phyloP scores from a whole-genome alignment of 345 rosid genomes.

The Lagerstroemia speciosa region DNA sequence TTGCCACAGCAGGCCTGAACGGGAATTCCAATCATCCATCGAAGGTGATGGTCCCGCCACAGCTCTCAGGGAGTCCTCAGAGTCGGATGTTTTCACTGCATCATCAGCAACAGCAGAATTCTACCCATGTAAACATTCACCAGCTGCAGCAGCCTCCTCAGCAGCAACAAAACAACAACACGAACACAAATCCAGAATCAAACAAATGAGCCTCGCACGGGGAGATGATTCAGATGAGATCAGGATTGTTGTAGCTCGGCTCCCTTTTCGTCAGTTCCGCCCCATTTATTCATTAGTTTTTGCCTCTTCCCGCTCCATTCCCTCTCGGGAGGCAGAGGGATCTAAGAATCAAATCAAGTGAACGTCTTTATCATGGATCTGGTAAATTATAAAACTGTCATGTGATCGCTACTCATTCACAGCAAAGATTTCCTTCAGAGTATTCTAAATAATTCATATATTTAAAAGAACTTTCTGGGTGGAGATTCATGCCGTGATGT shows the following conservation, averaged over 20 bases:
- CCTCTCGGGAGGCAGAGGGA: not conserved
- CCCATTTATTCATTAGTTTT: constrained; percentile 1
- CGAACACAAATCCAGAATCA: not conserved
- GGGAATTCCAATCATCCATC: constrained; percentile 32
- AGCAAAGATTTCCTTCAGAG: not conserved
- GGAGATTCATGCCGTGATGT: not conserved
- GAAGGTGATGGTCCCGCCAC: constrained; percentile 35
- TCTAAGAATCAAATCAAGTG: not conserved
- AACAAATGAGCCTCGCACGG: not conserved
- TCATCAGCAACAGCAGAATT: constrained; percentile 30
- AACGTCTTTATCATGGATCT: not conserved
- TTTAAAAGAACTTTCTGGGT: not conserved
- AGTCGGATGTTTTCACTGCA: constrained; percentile 22
- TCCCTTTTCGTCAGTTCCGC: not conserved
- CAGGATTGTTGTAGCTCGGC: not conserved
- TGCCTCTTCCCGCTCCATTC: not conserved
- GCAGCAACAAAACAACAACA: not conserved
- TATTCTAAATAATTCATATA: not conserved
- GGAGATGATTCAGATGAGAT: not conserved
- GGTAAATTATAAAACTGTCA: not conserved
- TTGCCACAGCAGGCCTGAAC: constrained; percentile 31
- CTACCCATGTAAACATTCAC: not conserved
- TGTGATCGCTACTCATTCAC: not conserved
- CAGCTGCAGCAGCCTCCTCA: constrained; percentile 1
- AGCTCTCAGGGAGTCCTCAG: constrained; percentile 31